Conservation (phyloP, 2,329 filamentous ascomycete species). For the Zasmidium cellare region DNA sequence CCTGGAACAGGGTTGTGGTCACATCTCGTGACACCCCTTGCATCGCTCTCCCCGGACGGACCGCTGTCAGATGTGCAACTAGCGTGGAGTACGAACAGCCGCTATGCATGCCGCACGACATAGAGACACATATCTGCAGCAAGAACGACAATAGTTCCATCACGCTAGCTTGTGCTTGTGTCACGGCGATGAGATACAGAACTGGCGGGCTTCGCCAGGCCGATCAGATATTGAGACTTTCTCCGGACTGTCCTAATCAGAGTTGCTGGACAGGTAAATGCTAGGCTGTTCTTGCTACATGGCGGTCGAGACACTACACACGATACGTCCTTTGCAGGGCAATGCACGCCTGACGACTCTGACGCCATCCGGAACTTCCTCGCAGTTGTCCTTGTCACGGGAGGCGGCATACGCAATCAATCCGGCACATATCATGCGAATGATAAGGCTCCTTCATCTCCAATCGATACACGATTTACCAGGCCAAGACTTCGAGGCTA, state of each 20-base stretch:
- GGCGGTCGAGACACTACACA: too few species aligned
- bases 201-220: too few species aligned
- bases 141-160: not conserved
- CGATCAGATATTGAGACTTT: too few species aligned
- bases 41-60: not conserved
- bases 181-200: not conserved
- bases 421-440: not conserved
- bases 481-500: not conserved
- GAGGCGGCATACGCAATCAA: constrained; percentile 1
- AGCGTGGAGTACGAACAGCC: not conserved
- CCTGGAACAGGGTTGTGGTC: not conserved
- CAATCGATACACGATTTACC: not conserved
- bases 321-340: too few species aligned
- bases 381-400: constrained; percentile 1
- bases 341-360: not conserved
- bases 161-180: not conserved
- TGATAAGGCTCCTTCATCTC: not conserved
- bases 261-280: too few species aligned
- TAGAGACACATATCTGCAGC: not conserved
- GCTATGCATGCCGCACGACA: not conserved
- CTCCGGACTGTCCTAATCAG: too few species aligned
- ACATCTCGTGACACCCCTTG: not conserved
- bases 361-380: not conserved
- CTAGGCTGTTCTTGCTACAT: too few species aligned
- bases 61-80: not conserved